These are phyloP conservation scores for Suhomyces panamericanus DNA, from an alignment of 1,139 yeast genomes.

Conservation along the genomic window DNA sequence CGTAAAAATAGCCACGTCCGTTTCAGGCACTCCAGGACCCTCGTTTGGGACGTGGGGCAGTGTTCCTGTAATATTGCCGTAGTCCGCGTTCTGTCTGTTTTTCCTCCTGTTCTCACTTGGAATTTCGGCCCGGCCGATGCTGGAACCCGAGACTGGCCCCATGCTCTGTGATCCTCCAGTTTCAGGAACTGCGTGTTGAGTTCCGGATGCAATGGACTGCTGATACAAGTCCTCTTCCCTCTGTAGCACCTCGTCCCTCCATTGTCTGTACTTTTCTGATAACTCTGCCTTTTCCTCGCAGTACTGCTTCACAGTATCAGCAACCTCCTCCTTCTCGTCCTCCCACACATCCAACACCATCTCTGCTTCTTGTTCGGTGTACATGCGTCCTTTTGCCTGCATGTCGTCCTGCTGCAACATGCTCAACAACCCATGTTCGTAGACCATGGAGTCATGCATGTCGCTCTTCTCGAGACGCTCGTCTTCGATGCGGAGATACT, in stretches of 20 bases:
- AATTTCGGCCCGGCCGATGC: too few species aligned
- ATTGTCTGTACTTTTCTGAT: neutral
- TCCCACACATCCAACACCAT: constrained; percentile 17
- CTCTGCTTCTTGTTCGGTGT: constrained; percentile 14
- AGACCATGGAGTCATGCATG: constrained; percentile 18
- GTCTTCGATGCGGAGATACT: constrained; percentile 13
- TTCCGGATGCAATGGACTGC: neutral
- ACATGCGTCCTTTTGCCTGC: constrained; percentile 7
- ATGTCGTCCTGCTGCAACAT: constrained; percentile 12
- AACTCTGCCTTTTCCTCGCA: neutral
- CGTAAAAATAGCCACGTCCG: too few species aligned
- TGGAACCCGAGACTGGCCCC: too few species aligned
- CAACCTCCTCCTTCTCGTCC: constrained; percentile 5
- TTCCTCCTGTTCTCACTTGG: too few species aligned
- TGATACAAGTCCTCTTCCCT: constrained; percentile 1
- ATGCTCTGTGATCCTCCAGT: too few species aligned
- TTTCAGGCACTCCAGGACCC: too few species aligned
- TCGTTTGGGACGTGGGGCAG: too few species aligned
- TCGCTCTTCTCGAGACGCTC: constrained; percentile 22
- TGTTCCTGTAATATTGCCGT: too few species aligned
- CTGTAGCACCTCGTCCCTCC: constrained; percentile 4
- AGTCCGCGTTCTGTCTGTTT: too few species aligned
- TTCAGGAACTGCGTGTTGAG: neutral
- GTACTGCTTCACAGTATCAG: neutral
- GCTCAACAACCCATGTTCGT: constrained; percentile 25